Evolutionary conservation across 1,284 basidiomycete genomes (phyloP).

Genomic region (Ceratobasidium sp.): DNA sequence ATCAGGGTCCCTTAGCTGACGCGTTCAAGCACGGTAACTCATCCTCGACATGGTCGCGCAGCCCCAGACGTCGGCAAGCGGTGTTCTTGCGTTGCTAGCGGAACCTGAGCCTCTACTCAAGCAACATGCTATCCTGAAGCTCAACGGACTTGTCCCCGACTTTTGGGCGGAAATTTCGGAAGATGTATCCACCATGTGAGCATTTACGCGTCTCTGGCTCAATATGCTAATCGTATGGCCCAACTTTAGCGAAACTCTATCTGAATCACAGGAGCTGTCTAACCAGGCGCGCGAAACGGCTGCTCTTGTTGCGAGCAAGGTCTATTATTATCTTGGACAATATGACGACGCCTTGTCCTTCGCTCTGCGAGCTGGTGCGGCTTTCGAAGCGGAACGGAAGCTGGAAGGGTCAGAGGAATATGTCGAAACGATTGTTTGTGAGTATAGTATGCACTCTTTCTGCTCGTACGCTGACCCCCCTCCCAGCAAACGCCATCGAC

Average conservation of each 20-base stretch:
- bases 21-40: conserved; percentile 49
- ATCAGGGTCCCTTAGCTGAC: conserved; percentile 41
- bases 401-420: conserved; percentile 81
- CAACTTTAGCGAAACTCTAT: conserved; percentile 80
- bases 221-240: not conserved
- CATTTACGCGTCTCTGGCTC: conserved; percentile 30
- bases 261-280: conserved; percentile 83
- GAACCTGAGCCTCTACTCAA: conserved; percentile 90
- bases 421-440: conserved; percentile 92
- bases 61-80: conserved; percentile 83
- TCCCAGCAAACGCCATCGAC: conserved; percentile 91
- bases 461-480: conserved; percentile 38
- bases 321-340: conserved; percentile 95
- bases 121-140: conserved; percentile 86
- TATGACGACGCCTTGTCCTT: conserved; percentile 94
- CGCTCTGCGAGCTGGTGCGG: conserved; percentile 87
- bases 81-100: conserved; percentile 87
- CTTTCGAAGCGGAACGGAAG: conserved; percentile 82
- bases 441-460: conserved; percentile 57
- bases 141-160: conserved; percentile 86
- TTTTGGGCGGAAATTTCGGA: conserved; percentile 99
- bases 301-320: conserved; percentile 91
- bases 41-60: conserved; percentile 49
- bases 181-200: conserved; percentile 88
- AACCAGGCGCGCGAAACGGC: conserved; percentile 81